These are phyloP conservation scores for Ophiostoma quercus DNA, from an alignment of 2,329 filamentous ascomycete genomes.

Conservation along the genomic window DNA sequence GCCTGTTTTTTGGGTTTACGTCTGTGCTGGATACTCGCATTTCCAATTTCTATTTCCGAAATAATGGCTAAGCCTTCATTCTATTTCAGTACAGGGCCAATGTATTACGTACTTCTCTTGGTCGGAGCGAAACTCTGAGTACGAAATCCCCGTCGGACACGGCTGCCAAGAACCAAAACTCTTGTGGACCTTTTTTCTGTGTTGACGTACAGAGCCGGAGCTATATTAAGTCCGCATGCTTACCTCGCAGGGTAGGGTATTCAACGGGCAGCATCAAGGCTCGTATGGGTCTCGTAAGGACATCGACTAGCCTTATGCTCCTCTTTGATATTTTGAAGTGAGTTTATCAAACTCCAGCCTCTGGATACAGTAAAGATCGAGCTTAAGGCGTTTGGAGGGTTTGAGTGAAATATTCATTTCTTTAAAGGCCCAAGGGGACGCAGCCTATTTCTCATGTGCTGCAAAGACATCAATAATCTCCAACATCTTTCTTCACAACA, in stretches of 20 bases:
- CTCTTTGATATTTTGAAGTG: too few relatives aligned
- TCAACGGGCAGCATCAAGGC: not conserved
- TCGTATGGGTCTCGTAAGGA: not conserved
- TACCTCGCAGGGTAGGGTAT: not conserved
- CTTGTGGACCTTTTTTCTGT: too few relatives aligned
- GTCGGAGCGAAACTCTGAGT: too few relatives aligned
- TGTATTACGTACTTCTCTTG: too few relatives aligned
- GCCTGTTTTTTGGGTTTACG: too few relatives aligned
- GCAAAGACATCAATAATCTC: not conserved
- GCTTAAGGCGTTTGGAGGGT: not conserved
- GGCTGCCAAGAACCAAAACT: not conserved
- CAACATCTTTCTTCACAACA: not conserved
- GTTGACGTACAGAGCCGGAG: not conserved
- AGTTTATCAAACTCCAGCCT: not conserved
- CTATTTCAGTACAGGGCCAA: not conserved
- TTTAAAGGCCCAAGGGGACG: too few relatives aligned
- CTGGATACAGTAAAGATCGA: not conserved
- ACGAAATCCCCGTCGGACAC: not conserved
- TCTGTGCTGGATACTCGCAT: not conserved
- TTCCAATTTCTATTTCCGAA: not conserved
- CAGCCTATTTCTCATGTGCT: too few relatives aligned
- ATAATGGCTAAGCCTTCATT: not conserved
- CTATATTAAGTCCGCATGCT: not conserved
- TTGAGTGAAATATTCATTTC: too few relatives aligned
- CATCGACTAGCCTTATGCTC: too few relatives aligned